A percentile compares a stretch with the other conserved stretches of the same genome.
These are phyloP conservation scores for Sporothrix pallida DNA, from an alignment of 2,329 filamentous ascomycete species.

Conservation along the genomic window DNA sequence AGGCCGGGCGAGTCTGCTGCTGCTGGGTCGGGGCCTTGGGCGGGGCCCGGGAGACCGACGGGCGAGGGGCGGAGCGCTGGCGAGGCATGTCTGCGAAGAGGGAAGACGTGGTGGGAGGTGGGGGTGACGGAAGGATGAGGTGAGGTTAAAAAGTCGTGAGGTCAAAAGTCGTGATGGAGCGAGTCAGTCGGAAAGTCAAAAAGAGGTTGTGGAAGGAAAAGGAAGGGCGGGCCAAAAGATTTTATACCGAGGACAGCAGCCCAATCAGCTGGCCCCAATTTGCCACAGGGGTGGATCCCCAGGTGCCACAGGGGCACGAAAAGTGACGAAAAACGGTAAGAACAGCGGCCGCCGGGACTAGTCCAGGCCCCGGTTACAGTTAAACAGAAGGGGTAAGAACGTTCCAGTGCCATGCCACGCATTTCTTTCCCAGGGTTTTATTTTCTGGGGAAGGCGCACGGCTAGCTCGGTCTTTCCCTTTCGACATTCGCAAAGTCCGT, in stretches of 20 bases:
- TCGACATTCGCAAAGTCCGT: slow-evolving; percentile 17
- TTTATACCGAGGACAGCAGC: slow-evolving; percentile 34
- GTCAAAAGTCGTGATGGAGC: background rate
- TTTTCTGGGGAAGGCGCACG: slow-evolving; percentile 22
- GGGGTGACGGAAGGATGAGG: background rate
- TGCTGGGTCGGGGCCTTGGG: slow-evolving; percentile 53
- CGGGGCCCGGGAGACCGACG: slow-evolving; percentile 68
- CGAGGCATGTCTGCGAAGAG: slow-evolving; percentile 67
- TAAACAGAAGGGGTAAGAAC: no score
- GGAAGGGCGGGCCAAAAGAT: slow-evolving; percentile 27
- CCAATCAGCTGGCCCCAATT: slow-evolving; percentile 37
- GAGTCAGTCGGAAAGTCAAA: slow-evolving; percentile 1
- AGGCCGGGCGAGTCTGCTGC: slow-evolving; percentile 73
- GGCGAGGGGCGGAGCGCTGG: slow-evolving; percentile 70
- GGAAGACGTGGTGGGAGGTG: slow-evolving; percentile 27
- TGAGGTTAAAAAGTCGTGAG: background rate
- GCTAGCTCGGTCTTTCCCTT: slow-evolving; percentile 19
- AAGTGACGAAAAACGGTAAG: background rate
- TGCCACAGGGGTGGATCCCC: slow-evolving; percentile 33
- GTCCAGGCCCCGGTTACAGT: no score
- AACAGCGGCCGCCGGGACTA: background rate
- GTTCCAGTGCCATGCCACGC: no score
- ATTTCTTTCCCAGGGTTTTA: background rate
- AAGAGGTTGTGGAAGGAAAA: background rate
- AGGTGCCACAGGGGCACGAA: slow-evolving; percentile 7